Evolutionary conservation across 1,139 yeast species (phyloP).

Genomic region (Casaregolazyma suthepensis): DNA sequence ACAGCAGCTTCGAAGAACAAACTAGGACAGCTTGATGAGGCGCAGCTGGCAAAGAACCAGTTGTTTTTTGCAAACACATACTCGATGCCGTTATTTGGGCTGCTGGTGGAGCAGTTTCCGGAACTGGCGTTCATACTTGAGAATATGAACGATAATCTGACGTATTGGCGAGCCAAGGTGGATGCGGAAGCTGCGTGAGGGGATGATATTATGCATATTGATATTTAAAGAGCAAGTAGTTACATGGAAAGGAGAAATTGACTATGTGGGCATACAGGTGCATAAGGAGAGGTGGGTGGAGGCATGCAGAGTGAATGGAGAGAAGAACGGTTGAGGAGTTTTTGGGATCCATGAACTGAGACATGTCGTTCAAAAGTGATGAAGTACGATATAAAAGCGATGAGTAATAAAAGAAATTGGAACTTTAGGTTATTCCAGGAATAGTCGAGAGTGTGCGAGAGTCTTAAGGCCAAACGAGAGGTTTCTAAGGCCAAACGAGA

Average conservation of each 20-base stretch:
- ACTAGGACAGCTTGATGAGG: conserved; percentile 10
- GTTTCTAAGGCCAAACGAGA: too few species aligned
- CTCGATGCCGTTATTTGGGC: conserved; percentile 69
- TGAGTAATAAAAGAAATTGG: too few species aligned
- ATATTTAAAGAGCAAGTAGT: not conserved
- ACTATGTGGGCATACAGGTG: too few species aligned
- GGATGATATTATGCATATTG: not conserved
- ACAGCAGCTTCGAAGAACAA: not conserved
- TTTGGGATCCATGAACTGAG: too few species aligned
- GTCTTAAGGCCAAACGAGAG: too few species aligned
- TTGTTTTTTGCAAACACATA: conserved; percentile 75
- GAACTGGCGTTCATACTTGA: conserved; percentile 33
- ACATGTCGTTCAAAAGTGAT: too few species aligned
- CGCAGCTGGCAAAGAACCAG: conserved; percentile 62
- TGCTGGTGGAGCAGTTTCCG: conserved; percentile 45
- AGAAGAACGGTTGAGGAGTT: too few species aligned
- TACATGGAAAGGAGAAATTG: not conserved
- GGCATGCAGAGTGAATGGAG: too few species aligned
- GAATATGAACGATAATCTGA: conserved; percentile 42
- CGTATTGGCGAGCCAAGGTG: conserved; percentile 35
- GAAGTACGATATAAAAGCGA: too few species aligned
- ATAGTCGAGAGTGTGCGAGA: too few species aligned
- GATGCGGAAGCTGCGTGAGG: not conserved
- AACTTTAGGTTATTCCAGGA: too few species aligned
- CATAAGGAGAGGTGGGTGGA: too few species aligned